Base-by-base conservation (phyloP, 371 early-diverging fungal genomes). In the Apophysomyces sp. region DNA sequence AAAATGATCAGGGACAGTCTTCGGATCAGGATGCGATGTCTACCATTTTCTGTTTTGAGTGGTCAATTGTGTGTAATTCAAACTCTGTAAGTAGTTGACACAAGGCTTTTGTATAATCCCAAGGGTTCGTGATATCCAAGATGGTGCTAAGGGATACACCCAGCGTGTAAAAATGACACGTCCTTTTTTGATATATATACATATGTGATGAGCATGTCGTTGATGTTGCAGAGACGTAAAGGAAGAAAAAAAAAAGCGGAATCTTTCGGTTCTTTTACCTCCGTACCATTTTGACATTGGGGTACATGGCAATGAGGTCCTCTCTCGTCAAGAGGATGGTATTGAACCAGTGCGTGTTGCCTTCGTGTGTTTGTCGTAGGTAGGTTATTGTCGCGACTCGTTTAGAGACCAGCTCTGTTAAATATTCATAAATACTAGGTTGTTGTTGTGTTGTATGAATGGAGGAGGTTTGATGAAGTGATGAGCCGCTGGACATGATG, bases 331-430 rank as follows among this genome's bases (percentile, higher is more conserved):
- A 63, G 2, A 86, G 68, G 63, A 89, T 80, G 5, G 88, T 77
- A 53, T 86, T 88, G 61, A 85, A 81, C 81, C 82, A 85, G 53
- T 82, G 81, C 2, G 83, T 81, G 37, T 64, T 77, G 9, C 85
- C 85, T 62, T 82, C 80, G 67, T 85, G 83, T 12, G 79, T 76
- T 30, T 74, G 78, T 44, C 84, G 67, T 29, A 89, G 77, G 68
- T 89, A 88, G 53, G 78, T 78, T 41, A 89, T 82, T 9, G 89
- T 89, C 9, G 85, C 82, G 18, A 86, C 81, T 39, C 89, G 81
- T 69, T 87, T 88, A 28, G 84, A 83, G 12, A 89, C 83, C 27
- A 88, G 73, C 55, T 89, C 89, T 29, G 72, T 62, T 4, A 85
- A 70, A 44, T 76, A 76, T 52, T 84, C 85, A 57, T 76, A 76